Evolutionary conservation across 371 early-diverging fungal species (phyloP), one percentile per base, ranked within the genome.

Genomic region (Mucor mucedo): DNA sequence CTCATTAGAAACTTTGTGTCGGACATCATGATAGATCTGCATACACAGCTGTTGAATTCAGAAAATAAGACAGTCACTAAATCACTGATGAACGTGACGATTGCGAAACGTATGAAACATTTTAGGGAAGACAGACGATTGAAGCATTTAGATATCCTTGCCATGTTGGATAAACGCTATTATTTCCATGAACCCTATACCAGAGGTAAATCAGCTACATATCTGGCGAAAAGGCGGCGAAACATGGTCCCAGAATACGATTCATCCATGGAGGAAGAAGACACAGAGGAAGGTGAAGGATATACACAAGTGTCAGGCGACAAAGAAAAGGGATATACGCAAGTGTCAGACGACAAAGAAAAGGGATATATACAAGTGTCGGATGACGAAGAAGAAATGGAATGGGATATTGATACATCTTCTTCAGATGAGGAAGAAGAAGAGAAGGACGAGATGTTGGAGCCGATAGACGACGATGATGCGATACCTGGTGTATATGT

Each of bases 41-140:
- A 63, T 50, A 60, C 64, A 7, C 60, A 68, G 29, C 16, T 68
- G 29, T 38, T 52, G n/a, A 30, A 55, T 5, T 41, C 48, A n/a
- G n/a, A 13, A n/a, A 38, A 55, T 21, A 63, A 55, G 39, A 45
- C 27, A 2, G 64, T 68, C 0, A 44, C 50, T 16, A 58, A 40
- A 39, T 4, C 55, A 4, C 14, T 56, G 11, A 56, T 63, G 45
- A 60, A 63, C 39, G 47, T 42, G 5, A 27, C 49, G 2, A 30
- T 68, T 21, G 63, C 68, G 8, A 68, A 63, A 48, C 47, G 47
- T 21, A 35, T 48, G 10, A 53, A 28, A 55, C 29, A 45, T 7
- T 30, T 30, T 8, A 21, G 14, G 0, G 16, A 32, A 3, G 68
- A 68, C 28, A 29, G 14, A n/a, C 62, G 68, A 16, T 2, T 68